Percentiles rank a stretch among this genome's conserved stretches.
These are phyloP conservation scores for Adansonia madagascariensis DNA, from an alignment of 441 rosid species.

Conservation along the genomic window DNA sequence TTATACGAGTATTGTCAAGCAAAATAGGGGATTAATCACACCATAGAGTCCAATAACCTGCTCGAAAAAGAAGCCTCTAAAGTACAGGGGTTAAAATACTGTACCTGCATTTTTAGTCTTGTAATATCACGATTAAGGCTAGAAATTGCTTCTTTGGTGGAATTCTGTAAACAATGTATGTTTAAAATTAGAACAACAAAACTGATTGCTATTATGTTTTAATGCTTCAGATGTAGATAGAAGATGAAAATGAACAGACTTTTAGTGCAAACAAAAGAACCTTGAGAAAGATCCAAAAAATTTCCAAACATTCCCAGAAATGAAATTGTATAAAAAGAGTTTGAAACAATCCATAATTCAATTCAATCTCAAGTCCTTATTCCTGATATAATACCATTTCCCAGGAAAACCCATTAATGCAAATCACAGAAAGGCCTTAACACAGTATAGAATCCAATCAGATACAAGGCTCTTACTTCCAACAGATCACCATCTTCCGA, in stretches of 20 bases:
- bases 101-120: conserved; percentile 29
- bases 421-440: neutral
- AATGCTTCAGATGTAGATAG: conserved; percentile 15
- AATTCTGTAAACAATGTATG: conserved; percentile 49
- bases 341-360: conserved; percentile 2
- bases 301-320: neutral
- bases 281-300: conserved; percentile 1
- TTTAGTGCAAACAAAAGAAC: neutral
- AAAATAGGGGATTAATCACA: conserved; percentile 14
- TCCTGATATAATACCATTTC: neutral
- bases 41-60: conserved; percentile 8
- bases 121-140: conserved; percentile 25
- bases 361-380: conserved; percentile 12
- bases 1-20: neutral
- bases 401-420: conserved; percentile 16
- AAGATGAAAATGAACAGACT: conserved; percentile 1
- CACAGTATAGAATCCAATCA: neutral
- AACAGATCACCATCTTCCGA: conserved; percentile 3
- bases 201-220: conserved; percentile 8
- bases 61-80: conserved; percentile 5
- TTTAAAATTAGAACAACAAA: conserved; percentile 29
- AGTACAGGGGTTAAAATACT: neutral
- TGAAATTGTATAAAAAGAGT: neutral
- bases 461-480: conserved; percentile 8
- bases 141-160: conserved; percentile 31